Conservation (phyloP, 2,329 filamentous ascomycete genomes). For the Apiospora hydei region DNA sequence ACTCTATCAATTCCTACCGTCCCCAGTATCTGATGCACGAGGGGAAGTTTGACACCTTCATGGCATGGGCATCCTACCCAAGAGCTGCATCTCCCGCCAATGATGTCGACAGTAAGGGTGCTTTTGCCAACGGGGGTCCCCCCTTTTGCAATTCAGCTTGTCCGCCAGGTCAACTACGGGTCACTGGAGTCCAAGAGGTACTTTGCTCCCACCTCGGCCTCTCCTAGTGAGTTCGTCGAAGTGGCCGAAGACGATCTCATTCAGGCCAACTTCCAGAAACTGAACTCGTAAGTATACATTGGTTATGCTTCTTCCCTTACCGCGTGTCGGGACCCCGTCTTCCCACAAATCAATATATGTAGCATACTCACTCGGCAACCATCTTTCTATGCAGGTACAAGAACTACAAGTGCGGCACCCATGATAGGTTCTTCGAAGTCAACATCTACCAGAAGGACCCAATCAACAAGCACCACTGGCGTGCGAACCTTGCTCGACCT, state of each 20-base stretch:
- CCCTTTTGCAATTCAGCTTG: constrained; percentile 48
- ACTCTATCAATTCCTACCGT: background rate
- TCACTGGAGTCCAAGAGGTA: constrained; percentile 52
- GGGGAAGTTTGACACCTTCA: constrained; percentile 30
- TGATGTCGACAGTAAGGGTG: background rate
- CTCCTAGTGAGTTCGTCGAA: constrained; percentile 43
- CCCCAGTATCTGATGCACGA: constrained; percentile 27
- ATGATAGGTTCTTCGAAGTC: constrained; percentile 56
- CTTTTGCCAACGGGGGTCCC: constrained; percentile 26
- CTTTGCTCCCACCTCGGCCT: constrained; percentile 5
- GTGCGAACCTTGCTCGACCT: constrained; percentile 50
- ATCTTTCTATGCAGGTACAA: constrained; percentile 46
- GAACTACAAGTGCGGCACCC: constrained; percentile 51
- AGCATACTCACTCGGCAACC: background rate
- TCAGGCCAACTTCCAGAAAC: constrained; percentile 51
- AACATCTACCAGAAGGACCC: constrained; percentile 58
- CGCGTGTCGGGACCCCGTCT: background rate
- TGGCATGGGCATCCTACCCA: constrained; percentile 43
- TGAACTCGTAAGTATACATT: constrained; percentile 48
- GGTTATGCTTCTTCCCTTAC: background rate
- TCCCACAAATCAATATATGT: background rate
- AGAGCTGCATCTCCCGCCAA: constrained; percentile 28
- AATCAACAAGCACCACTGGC: constrained; percentile 53
- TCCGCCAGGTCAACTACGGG: constrained; percentile 54
- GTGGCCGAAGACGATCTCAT: constrained; percentile 47